Conservation (phyloP, 1,284 basidiomycete species). For the Dichomitus squalens region DNA sequence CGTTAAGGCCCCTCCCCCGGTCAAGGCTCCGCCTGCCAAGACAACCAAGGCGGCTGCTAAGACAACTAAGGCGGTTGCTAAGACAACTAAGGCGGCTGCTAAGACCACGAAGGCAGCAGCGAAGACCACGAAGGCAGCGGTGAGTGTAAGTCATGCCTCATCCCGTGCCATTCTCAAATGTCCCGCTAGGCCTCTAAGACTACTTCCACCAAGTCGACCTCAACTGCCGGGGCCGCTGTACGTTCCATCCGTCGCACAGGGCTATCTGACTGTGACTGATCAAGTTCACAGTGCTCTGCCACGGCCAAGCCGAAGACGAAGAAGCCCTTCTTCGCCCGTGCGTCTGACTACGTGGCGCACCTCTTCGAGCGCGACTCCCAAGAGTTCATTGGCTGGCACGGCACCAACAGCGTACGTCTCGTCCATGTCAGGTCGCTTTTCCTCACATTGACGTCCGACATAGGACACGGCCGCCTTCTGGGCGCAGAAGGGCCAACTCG, state of each 20-base stretch:
- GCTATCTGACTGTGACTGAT: too few species aligned
- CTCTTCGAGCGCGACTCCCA: background rate
- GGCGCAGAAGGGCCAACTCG: background rate
- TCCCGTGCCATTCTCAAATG: too few species aligned
- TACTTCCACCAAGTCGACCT: too few species aligned
- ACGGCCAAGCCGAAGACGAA: background rate
- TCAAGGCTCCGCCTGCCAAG: background rate
- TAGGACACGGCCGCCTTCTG: constrained; percentile 1
- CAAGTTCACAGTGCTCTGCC: background rate
- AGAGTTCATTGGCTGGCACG: constrained; percentile 2
- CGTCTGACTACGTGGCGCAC: background rate
- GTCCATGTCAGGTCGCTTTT: background rate
- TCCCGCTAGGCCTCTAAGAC: background rate
- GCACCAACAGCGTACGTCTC: background rate
- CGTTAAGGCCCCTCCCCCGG: background rate
- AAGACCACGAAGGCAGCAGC: background rate
- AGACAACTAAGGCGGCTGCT: too few species aligned
- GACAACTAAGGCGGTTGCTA: too few species aligned
- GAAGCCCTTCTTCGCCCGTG: background rate
- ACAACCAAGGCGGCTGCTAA: too few species aligned
- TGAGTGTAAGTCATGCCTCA: too few species aligned
- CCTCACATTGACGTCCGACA: background rate
- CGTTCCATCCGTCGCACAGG: too few species aligned
- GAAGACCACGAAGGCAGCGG: too few species aligned
- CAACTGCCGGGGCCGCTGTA: too few species aligned